Evolutionary conservation across 192 early-diverging fungal genomes (phyloP), one percentile per base, ranked within the genome.

Genomic region (Dispira simplex): DNA sequence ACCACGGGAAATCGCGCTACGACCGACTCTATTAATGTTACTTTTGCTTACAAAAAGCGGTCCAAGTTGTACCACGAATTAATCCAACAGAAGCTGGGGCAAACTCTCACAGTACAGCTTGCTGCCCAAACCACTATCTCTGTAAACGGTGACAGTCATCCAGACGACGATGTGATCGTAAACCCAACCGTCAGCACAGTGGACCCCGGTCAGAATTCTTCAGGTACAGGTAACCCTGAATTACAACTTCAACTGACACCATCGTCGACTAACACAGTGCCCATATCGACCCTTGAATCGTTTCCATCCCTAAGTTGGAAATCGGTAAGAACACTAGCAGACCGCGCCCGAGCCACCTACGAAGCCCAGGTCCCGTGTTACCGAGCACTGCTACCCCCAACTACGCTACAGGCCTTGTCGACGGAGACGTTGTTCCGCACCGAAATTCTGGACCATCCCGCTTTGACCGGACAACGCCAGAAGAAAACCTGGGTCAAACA

Each of bases 401-500:
- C 32, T 39, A 39, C 32, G 32, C 32, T 39, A 39, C 32, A 39
- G 32, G 32, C 32, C 32, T 39, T 39, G 32, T 6, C 32, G 1
- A 6, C 32, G 32, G 32, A 39, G 1, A 28, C 43, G 6, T 44
- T 44, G 11, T 60, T 60, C 21, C 58, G 21, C 12, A 63, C 53
- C 0, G 45, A 56, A 4, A 58, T 73, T 25, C 58, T 73, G 27
- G 57, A 64, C 10, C 77, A 79, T 64, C 46, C 64, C 11, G 63
- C 69, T 0, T 51, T 79, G 65, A 46, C 64, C 46, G 64, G 59
- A 9, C 46, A 64, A 20, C 63, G 56, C 10, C 23, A 47, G 11
- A 52, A 55, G 25, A 67, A 56, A 27, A 49, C 39, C 43, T 11
- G 60, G 27, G 73, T 72, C n/a, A 85, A 82, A 49, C 82, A 86